Percentiles rank a stretch among this genome's conserved stretches.
These are phyloP conservation scores for Solanum sejunctum DNA, from an alignment of 257 asterid genomes.

Conservation along the genomic window DNA sequence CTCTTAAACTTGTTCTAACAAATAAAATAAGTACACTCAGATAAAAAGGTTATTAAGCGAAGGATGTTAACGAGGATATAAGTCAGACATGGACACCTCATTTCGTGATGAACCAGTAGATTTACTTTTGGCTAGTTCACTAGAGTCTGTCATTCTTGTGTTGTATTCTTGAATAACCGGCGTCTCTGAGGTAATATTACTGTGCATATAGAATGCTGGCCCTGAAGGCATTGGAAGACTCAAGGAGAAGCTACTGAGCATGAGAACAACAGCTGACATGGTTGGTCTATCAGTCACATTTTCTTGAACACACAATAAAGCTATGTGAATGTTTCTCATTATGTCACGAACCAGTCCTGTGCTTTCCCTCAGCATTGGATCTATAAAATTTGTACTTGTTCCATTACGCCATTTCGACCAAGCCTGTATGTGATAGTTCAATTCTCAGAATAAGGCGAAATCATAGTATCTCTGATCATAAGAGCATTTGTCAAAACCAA, in stretches of 20 bases:
- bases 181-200: background rate
- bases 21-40: background rate
- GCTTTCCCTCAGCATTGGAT: background rate
- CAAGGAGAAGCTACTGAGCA: slow-evolving; percentile 11
- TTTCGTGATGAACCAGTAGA: background rate
- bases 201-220: slow-evolving; percentile 8
- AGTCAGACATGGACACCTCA: background rate
- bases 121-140: background rate
- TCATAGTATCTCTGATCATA: background rate
- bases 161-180: background rate
- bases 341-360: slow-evolving; percentile 3
- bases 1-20: background rate
- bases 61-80: background rate
- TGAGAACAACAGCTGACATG: slow-evolving; percentile 15
- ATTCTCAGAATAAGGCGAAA: background rate
- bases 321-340: slow-evolving; percentile 12
- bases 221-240: slow-evolving; percentile 6
- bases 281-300: slow-evolving; percentile 13
- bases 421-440: background rate
- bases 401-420: slow-evolving; percentile 16
- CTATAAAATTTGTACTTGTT: background rate
- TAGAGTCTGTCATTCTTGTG: background rate
- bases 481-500: background rate
- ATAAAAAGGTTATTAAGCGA: background rate
- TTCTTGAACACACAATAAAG: slow-evolving; percentile 24